These are phyloP conservation scores for Diaporthe ampelina DNA, from an alignment of 2,329 filamentous ascomycete genomes.

Conservation along the genomic window DNA sequence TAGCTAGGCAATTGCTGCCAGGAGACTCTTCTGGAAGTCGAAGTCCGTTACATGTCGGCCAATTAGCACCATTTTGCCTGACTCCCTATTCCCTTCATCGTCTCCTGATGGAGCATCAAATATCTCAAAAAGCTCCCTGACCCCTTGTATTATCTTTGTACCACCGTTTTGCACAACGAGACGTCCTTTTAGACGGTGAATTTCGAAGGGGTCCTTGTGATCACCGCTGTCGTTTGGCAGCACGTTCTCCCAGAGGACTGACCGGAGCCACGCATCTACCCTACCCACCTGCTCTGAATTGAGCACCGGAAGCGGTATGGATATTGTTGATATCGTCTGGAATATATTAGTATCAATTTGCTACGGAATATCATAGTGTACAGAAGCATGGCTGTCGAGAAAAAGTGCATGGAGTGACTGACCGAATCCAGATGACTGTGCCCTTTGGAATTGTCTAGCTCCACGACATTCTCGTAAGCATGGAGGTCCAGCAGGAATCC, in stretches of 20 bases:
- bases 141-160: slow-evolving; percentile 87
- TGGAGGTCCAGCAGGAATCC: slow-evolving; percentile 91
- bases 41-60: slow-evolving; percentile 67
- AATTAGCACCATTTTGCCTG: slow-evolving; percentile 74
- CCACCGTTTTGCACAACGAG: slow-evolving; percentile 75
- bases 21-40: slow-evolving; percentile 62
- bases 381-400: background rate
- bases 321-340: slow-evolving; percentile 87
- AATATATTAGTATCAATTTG: background rate
- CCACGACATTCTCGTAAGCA: slow-evolving; percentile 87
- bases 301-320: slow-evolving; percentile 76
- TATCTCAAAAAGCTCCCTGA: slow-evolving; percentile 94
- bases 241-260: slow-evolving; percentile 84
- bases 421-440: slow-evolving; percentile 94
- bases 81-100: slow-evolving; percentile 44
- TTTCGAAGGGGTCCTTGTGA: slow-evolving; percentile 71
- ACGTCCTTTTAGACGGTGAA: slow-evolving; percentile 90
- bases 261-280: slow-evolving; percentile 86
- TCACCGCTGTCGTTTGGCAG: slow-evolving; percentile 62
- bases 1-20: slow-evolving; percentile 41
- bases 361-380: no score
- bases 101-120: slow-evolving; percentile 67
- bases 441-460: slow-evolving; percentile 77
- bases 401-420: slow-evolving; percentile 48
- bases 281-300: slow-evolving; percentile 67